Conservation (phyloP, 495 filamentous ascomycete genomes). For the Penicillium egyptiacum region DNA sequence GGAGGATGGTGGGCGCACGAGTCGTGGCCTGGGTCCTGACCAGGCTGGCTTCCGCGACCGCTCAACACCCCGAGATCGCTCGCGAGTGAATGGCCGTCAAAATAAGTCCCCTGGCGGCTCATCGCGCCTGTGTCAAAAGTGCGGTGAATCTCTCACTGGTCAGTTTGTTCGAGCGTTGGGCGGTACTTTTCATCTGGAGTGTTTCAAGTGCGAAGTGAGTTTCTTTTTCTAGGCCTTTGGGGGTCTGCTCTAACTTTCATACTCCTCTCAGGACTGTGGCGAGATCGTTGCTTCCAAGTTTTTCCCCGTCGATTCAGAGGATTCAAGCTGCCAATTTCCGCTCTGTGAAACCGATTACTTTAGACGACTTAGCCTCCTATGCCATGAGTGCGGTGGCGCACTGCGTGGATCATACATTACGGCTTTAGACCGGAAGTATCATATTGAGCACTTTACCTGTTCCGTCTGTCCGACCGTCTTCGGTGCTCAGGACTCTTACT, state of each 20-base stretch:
- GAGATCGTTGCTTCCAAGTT: conserved; percentile 98
- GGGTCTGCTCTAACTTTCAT: background rate
- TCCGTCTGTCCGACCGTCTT: conserved; percentile 97
- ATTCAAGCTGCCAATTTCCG: conserved; percentile 83
- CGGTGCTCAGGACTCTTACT: conserved; percentile 96
- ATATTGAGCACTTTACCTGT: conserved; percentile 99
- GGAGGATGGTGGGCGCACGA: conserved; percentile 35
- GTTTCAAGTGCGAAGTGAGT: conserved; percentile 93
- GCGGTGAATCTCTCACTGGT: conserved; percentile 78
- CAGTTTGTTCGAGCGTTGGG: conserved; percentile 94
- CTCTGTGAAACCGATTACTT: conserved; percentile 99
- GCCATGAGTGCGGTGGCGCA: conserved; percentile 87
- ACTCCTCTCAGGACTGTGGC: conserved; percentile 75
- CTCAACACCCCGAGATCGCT: conserved; percentile 42
- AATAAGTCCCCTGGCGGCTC: conserved; percentile 43
- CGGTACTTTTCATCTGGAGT: conserved; percentile 94
- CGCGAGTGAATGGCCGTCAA: conserved; percentile 46
- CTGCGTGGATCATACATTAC: conserved; percentile 98
- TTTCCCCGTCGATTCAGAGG: conserved; percentile 91
- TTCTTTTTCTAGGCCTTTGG: conserved; percentile 10
- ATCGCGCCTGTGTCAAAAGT: conserved; percentile 79
- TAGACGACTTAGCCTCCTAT: conserved; percentile 84
- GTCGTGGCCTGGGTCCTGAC: conserved; percentile 40
- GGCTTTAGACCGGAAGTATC: conserved; percentile 94
- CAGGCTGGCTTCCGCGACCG: conserved; percentile 39